phyloP scores from a whole-genome alignment of 306 rosid genomes.

The Dalbergia cultrata region DNA sequence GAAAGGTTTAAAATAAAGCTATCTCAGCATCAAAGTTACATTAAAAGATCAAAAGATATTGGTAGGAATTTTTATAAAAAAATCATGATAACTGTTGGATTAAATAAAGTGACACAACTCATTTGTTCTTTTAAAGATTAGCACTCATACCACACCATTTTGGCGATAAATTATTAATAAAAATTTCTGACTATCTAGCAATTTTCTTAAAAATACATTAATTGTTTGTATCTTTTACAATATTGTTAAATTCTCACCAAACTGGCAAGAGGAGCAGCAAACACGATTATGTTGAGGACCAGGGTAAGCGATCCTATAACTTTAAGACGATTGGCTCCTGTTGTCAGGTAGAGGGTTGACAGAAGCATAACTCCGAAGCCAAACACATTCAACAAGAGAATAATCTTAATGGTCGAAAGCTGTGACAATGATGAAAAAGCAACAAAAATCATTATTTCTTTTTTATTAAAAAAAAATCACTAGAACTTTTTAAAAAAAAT shows the following conservation, averaged over 20 bases:
- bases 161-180: no score
- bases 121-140: no score
- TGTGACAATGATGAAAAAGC: slow-evolving; percentile 17
- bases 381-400: slow-evolving; percentile 65
- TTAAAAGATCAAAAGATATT: not conserved
- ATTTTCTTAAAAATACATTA: no score
- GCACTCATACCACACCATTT: no score
- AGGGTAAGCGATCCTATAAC: slow-evolving; percentile 87
- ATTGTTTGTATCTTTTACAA: no score
- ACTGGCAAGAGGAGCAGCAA: slow-evolving; percentile 86
- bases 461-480: not conserved
- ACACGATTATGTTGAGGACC: slow-evolving; percentile 72
- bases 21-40: not conserved
- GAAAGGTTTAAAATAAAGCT: not conserved
- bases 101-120: no score
- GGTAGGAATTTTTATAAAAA: no score
- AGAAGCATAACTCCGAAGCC: slow-evolving; percentile 81
- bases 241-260: slow-evolving; percentile 53
- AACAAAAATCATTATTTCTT: not conserved
- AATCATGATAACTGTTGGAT: no score
- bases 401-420: slow-evolving; percentile 67
- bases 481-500: not conserved
- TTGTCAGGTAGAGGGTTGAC: slow-evolving; percentile 64
- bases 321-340: slow-evolving; percentile 60
- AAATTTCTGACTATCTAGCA: no score